These are phyloP conservation scores for Sisymbrium irio DNA, from an alignment of 345 rosid genomes.

Conservation along the genomic window DNA sequence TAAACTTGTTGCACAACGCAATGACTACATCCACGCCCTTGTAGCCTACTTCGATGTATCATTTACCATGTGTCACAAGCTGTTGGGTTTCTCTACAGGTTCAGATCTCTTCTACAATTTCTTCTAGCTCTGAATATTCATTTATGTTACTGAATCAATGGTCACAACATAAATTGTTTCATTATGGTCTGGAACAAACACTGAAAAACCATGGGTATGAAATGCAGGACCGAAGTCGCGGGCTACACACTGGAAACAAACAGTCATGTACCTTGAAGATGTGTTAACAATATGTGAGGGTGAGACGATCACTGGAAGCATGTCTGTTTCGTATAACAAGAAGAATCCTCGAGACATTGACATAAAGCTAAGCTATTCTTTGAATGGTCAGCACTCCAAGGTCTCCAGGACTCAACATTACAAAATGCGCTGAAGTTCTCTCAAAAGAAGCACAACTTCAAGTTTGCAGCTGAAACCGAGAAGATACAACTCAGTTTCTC, in stretches of 20 bases:
- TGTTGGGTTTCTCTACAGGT: conserved; percentile 98
- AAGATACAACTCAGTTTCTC: conserved; percentile 1
- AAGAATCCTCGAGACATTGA: conserved; percentile 92
- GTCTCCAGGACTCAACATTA: conserved; percentile 64
- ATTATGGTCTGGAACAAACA: background rate
- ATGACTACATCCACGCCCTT: conserved; percentile 96
- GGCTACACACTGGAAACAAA: conserved; percentile 96
- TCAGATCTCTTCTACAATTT: conserved; percentile 15
- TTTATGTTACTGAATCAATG: background rate
- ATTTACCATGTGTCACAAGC: conserved; percentile 89
- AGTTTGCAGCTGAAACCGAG: background rate
- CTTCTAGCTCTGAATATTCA: background rate
- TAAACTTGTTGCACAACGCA: conserved; percentile 91
- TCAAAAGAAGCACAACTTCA: background rate
- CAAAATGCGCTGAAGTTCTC: conserved; percentile 61
- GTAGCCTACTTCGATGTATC: conserved; percentile 99
- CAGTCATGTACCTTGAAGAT: conserved; percentile 88
- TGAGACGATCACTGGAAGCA: conserved; percentile 75
- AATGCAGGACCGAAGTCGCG: conserved; percentile 69
- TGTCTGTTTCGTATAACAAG: conserved; percentile 87
- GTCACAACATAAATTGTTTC: background rate
- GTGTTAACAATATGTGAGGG: conserved; percentile 92
- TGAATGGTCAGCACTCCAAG: conserved; percentile 61
- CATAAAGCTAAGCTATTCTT: conserved; percentile 68
- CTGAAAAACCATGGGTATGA: background rate